phyloP scores from a whole-genome alignment of 352 stramenopile genomes.

The Globisporangium emineosum region DNA sequence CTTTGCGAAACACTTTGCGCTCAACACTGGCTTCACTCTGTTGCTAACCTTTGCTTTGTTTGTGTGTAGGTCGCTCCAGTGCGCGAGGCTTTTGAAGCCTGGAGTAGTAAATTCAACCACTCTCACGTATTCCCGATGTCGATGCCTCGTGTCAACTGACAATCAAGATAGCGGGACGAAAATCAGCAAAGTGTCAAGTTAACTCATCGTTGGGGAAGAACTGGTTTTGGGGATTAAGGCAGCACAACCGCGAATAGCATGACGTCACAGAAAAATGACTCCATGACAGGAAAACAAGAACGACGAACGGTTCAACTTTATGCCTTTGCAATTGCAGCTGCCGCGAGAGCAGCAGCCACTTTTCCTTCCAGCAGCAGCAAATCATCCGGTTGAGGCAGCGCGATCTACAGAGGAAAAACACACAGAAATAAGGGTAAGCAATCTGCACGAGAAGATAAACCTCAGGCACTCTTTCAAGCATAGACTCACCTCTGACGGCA shows the following conservation, averaged over 20 bases:
- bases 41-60: slow-evolving; percentile 5
- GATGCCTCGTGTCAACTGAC: background rate
- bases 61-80: slow-evolving; percentile 32
- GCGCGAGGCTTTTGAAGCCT: slow-evolving; percentile 53
- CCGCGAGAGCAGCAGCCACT: slow-evolving; percentile 46
- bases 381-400: slow-evolving; percentile 60
- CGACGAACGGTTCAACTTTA: slow-evolving; percentile 16
- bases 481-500: slow-evolving; percentile 65
- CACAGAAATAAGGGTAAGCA: slow-evolving; percentile 6
- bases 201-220: background rate
- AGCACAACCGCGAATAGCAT: background rate
- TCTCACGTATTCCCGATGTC: slow-evolving; percentile 36
- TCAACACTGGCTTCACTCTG: background rate
- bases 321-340: slow-evolving; percentile 38
- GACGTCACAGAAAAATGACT: background rate
- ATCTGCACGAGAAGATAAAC: background rate
- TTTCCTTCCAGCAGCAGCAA: slow-evolving; percentile 61
- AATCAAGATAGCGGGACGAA: background rate
- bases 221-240: background rate
- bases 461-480: background rate
- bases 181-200: background rate
- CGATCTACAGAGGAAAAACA: slow-evolving; percentile 37
- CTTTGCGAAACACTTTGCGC: background rate
- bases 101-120: slow-evolving; percentile 50
- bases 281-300: background rate